Conservation (phyloP, 306 rosid species). For the Dryas octopetala region DNA sequence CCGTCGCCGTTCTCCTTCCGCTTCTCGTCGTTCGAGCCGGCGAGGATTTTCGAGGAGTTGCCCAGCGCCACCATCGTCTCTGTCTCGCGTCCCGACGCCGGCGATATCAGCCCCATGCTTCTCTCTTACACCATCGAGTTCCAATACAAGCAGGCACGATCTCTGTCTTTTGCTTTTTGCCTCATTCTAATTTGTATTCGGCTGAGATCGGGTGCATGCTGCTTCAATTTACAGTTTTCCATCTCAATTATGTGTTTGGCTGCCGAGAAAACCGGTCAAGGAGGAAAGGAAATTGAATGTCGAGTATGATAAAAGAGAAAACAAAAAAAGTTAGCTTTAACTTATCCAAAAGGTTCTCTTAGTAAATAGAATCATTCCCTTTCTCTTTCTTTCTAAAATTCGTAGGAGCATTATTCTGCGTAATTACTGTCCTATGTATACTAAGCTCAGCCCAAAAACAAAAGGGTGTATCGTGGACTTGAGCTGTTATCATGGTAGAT, state of each 20-base stretch:
- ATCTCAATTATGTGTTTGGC: conserved; percentile 10
- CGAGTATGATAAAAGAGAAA: not conserved
- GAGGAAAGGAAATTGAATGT: conserved; percentile 9
- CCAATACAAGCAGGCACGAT: conserved; percentile 73
- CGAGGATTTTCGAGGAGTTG: conserved; percentile 82
- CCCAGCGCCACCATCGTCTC: conserved; percentile 75
- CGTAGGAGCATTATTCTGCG: not conserved
- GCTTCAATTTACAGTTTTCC: not conserved
- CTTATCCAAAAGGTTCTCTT: not conserved
- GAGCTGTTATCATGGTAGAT: not conserved
- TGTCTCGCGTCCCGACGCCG: conserved; percentile 93
- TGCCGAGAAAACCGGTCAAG: conserved; percentile 17
- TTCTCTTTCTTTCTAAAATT: not conserved
- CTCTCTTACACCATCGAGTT: conserved; percentile 85
- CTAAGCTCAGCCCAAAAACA: no score
- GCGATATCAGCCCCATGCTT: conserved; percentile 89
- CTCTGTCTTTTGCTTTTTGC: conserved; percentile 10
- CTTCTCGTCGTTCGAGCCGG: conserved; percentile 35
- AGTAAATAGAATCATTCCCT: not conserved
- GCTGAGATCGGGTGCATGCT: conserved; percentile 5
- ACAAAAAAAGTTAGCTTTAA: not conserved
- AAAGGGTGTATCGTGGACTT: not conserved
- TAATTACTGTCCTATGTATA: no score
- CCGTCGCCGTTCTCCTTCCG: conserved; percentile 51
- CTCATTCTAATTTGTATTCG: not conserved